Percentiles rank a stretch among this genome's conserved stretches.
These are phyloP conservation scores for Leccinum fibrillosum DNA, from an alignment of 768 basidiomycete species.

Conservation along the genomic window DNA sequence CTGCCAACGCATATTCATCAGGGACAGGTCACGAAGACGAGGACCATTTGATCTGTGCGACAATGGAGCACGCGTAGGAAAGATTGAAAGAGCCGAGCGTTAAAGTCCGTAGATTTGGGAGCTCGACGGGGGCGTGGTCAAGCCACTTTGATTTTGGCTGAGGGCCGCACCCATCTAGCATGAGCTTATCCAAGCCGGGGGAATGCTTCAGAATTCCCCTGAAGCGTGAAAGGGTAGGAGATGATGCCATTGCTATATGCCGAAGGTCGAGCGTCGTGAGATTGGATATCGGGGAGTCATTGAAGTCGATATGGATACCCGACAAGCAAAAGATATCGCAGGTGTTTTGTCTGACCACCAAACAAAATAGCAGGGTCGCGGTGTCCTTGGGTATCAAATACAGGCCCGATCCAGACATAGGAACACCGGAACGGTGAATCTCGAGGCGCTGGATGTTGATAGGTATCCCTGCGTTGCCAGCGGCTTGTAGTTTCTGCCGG, in stretches of 20 bases:
- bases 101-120: slow-evolving; percentile 49
- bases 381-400: slow-evolving; percentile 36
- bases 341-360: slow-evolving; percentile 40
- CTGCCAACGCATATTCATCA: slow-evolving; percentile 50
- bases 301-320: slow-evolving; percentile 63
- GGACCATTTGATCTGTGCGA: slow-evolving; percentile 55
- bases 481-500: slow-evolving; percentile 40
- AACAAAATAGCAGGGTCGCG: slow-evolving; percentile 45
- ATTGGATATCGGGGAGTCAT: slow-evolving; percentile 42
- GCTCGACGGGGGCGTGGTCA: slow-evolving; percentile 38
- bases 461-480: slow-evolving; percentile 32
- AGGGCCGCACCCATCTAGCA: slow-evolving; percentile 64
- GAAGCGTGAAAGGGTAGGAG: slow-evolving; percentile 50
- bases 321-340: slow-evolving; percentile 52
- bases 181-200: slow-evolving; percentile 50
- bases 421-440: slow-evolving; percentile 54
- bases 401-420: slow-evolving; percentile 44
- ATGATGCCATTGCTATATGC: slow-evolving; percentile 50
- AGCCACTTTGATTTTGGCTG: slow-evolving; percentile 26
- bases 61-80: slow-evolving; percentile 44
- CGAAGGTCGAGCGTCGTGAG: slow-evolving; percentile 67
- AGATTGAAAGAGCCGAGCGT: slow-evolving; percentile 54
- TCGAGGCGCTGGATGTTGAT: slow-evolving; percentile 60
- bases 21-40: slow-evolving; percentile 51
- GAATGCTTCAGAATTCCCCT: slow-evolving; percentile 48